Evolutionary conservation across 169 alveolate species (phyloP), one percentile per base, ranked within the genome.

Genomic region (Nephromyces sp.): DNA sequence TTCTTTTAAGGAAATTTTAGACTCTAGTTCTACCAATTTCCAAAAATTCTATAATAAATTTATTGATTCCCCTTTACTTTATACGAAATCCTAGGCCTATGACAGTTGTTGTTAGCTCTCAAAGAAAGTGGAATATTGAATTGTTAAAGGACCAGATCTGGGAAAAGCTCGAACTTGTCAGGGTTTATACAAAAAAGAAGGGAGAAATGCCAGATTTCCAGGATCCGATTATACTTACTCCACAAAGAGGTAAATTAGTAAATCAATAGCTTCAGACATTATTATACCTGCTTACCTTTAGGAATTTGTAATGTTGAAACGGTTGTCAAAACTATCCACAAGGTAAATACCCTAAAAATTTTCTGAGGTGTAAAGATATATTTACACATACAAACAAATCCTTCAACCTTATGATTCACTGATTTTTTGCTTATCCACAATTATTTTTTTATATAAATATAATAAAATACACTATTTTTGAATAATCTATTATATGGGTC

Each of bases 181-280:
- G 99, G 68, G 91, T 95, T n/a, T 96, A 96, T 84, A 95, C 99
- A 3, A 96, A 96, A 77, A 98, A 98, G 6, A 94, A 91, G 76
- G 98, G 98, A 27, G 92, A 90, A 68, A 88, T 89, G 6, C 98
- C 98, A 2, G 98, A 95, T 80, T 95, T 92, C 84, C 92, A 90
- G 33, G 97, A 94, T n/a, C 98, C 98, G 3, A 97, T 96, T 71
- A 91, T 94, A 66, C 83, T 95, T 24, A 91, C 88, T 8, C 87
- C 93, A 66, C 86, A 86, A 69, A 86, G 76, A 71, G 86, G 92
- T 72, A 82, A 92, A 15, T 78, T 89, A 5, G 87, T 15, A 43
- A 15, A 15, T 15, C 15, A 15, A 15, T 15, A 15, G 15, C 57
- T 15, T 43, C 57, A 43, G 57, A 43, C 57, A 43, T 15, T 43